phyloP scores from a whole-genome alignment of 306 rosid species.

The Parietaria judaica region DNA sequence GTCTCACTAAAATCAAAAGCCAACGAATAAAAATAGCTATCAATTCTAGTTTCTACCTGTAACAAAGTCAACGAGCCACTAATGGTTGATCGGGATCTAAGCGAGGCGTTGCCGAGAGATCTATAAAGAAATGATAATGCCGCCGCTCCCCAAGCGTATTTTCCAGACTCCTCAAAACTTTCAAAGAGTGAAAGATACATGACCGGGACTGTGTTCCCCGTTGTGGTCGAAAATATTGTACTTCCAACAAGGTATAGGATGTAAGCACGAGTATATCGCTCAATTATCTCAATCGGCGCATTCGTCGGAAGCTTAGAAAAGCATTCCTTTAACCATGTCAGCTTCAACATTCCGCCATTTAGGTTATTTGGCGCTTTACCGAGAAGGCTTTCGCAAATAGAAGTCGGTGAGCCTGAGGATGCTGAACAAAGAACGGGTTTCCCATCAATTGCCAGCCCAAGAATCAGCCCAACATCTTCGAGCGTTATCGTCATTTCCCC shows the following conservation, averaged over 20 bases:
- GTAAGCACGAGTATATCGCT: slow-evolving; percentile 66
- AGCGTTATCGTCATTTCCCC: slow-evolving; percentile 85
- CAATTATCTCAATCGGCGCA: slow-evolving; percentile 61
- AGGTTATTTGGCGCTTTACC: slow-evolving; percentile 81
- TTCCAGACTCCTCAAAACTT: slow-evolving; percentile 63
- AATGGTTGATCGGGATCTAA: slow-evolving; percentile 81
- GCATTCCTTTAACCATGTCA: slow-evolving; percentile 82
- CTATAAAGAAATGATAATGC: slow-evolving; percentile 87
- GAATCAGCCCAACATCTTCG: slow-evolving; percentile 81
- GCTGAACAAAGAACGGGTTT: slow-evolving; percentile 70
- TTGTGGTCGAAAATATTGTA: too few species aligned
- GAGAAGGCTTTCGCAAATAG: slow-evolving; percentile 62
- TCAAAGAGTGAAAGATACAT: slow-evolving; percentile 76
- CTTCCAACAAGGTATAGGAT: too few species aligned
- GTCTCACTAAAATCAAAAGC: neutral
- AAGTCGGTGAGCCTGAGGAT: slow-evolving; percentile 46
- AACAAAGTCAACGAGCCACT: slow-evolving; percentile 75
- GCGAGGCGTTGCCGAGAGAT: slow-evolving; percentile 83
- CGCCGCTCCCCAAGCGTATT: slow-evolving; percentile 87
- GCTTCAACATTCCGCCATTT: slow-evolving; percentile 90
- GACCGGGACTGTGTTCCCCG: too few species aligned
- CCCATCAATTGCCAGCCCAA: slow-evolving; percentile 76
- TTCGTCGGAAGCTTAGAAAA: slow-evolving; percentile 70
- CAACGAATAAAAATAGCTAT: neutral
- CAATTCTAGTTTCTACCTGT: slow-evolving; percentile 34